Conservation (phyloP, 2,329 filamentous ascomycete species). For the Beauveria caledonica region DNA sequence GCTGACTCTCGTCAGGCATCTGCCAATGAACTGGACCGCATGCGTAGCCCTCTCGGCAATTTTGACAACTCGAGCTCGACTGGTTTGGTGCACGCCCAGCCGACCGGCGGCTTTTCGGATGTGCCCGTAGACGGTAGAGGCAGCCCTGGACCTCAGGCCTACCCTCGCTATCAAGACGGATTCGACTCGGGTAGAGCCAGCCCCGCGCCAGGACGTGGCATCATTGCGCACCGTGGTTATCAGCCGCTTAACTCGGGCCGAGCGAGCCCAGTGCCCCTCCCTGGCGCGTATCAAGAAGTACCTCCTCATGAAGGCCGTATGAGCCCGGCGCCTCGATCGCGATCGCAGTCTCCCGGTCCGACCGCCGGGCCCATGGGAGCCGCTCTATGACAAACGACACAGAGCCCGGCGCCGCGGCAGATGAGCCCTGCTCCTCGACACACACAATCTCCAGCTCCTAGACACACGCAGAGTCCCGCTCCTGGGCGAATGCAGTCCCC, state of each 20-base stretch:
- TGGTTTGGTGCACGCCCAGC: slow-evolving; percentile 45
- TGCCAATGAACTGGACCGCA: slow-evolving; percentile 20
- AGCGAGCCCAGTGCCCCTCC: not conserved
- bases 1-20: slow-evolving; percentile 1
- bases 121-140: slow-evolving; percentile 20
- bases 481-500: not conserved
- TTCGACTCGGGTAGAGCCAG: not conserved
- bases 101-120: slow-evolving; percentile 16
- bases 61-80: slow-evolving; percentile 45
- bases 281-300: not conserved
- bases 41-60: slow-evolving; percentile 41
- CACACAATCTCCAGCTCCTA: slow-evolving; percentile 12
- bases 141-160: not conserved
- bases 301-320: not conserved
- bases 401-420: slow-evolving; percentile 15
- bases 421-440: slow-evolving; percentile 49
- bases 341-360: slow-evolving; percentile 5
- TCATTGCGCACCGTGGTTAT: not conserved
- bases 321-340: slow-evolving; percentile 1
- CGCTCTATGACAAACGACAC: not conserved
- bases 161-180: not conserved
- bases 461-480: slow-evolving; percentile 10
- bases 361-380: slow-evolving; percentile 19
- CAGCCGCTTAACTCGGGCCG: not conserved
- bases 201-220: not conserved